phyloP scores from a whole-genome alignment of 345 rosid species.

The Salix purpurea region DNA sequence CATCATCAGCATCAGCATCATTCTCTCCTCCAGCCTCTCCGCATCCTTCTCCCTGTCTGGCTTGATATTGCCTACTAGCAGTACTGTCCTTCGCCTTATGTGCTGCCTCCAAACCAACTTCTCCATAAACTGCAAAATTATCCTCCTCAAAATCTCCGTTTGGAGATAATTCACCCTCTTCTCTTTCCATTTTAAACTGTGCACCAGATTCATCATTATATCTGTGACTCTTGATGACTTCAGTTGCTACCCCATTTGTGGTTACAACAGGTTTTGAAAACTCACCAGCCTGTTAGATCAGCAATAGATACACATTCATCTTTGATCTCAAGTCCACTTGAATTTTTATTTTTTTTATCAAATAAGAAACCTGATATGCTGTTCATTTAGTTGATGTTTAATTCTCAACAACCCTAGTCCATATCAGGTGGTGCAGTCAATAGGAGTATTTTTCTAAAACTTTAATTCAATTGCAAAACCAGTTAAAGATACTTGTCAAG shows the following conservation, averaged over 20 bases:
- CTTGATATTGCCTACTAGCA: slow-evolving; percentile 40
- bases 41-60: slow-evolving; percentile 43
- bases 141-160: slow-evolving; percentile 91
- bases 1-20: slow-evolving; percentile 75
- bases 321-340: slow-evolving; percentile 2
- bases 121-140: slow-evolving; percentile 69
- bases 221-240: slow-evolving; percentile 43
- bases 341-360: no score
- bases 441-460: background rate
- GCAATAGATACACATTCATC: slow-evolving; percentile 3
- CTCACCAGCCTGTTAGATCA: slow-evolving; percentile 52
- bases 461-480: background rate
- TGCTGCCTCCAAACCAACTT: slow-evolving; percentile 47
- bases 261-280: slow-evolving; percentile 38
- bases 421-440: background rate
- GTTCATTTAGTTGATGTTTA: background rate
- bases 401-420: background rate
- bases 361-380: background rate
- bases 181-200: slow-evolving; percentile 77
- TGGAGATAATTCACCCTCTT: slow-evolving; percentile 98
- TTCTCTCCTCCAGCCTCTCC: slow-evolving; percentile 64
- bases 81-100: slow-evolving; percentile 54
- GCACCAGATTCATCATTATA: slow-evolving; percentile 43
- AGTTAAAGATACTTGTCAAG: background rate
- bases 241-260: slow-evolving; percentile 49